Base-by-base conservation (phyloP, 306 rosid species). In the Sechiopsis laciniata region DNA sequence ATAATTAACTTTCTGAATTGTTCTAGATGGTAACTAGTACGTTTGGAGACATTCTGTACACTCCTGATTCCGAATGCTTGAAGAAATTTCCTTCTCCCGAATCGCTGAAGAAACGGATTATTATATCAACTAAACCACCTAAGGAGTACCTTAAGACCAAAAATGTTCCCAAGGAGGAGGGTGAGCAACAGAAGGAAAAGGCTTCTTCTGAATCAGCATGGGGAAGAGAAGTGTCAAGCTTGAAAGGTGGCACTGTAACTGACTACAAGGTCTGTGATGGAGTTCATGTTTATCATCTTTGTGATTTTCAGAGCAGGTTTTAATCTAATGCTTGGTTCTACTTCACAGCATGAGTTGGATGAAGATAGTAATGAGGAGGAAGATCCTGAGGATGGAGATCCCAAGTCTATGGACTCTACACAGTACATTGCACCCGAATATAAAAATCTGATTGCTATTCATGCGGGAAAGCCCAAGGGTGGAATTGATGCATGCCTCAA, bases 51-150 rank as follows among this genome's bases (percentile, higher is more conserved):
- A 37, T 81, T 21, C 84, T 95, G 85, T 91, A 80, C 82, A 13
- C 76, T 76, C 96, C 99, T 78, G 84, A 79, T 75, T 5, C 88
- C 3, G 99, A 95, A 70, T 73, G 81, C 83, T 73, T 89, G 77
- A 83, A 81, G 82, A 92, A 95, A 71, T 95, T 95, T 79, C 99
- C 90, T 79, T 89, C 99, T 71, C 99, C 99, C 0, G 99, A 83
- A 71, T 89, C 88, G 55, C 83, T 95, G 37, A 95, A 88, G 83
- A 83, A 42, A 79, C 88, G 83, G 78, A 87, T 95, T 75, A 91
- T 95, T 29, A 85, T 95, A 79, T 95, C 99, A 45, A 95, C 99
- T 65, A 95, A 95, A 82, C 99, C 99, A n/a, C 99, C 99, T 70
- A 87, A 88, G 82, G 96, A 95, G 80, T 95, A 95, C 84, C 97